Conservation (phyloP, 768 basidiomycete genomes). For the Mrakia blollopis region DNA sequence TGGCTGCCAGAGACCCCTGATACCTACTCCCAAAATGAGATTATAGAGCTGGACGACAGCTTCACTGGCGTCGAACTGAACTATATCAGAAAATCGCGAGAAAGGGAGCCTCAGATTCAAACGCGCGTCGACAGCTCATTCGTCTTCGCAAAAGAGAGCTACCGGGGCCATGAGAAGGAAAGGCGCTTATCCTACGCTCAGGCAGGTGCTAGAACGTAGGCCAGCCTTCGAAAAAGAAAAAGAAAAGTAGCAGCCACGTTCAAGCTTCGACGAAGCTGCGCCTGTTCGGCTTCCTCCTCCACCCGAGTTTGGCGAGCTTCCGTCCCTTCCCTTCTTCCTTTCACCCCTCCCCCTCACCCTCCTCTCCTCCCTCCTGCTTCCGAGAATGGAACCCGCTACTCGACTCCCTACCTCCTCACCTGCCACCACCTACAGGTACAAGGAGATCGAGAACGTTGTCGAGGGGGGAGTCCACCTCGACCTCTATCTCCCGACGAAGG, state of each 20-base stretch:
- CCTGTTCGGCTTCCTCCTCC: neutral
- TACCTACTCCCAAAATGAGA: too few species aligned
- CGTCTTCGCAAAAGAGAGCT: too few species aligned
- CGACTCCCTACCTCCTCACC: conserved; percentile 3
- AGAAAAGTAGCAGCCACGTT: neutral
- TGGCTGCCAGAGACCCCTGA: too few species aligned
- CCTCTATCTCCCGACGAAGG: conserved; percentile 3
- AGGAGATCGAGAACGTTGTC: neutral
- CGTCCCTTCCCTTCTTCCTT: neutral
- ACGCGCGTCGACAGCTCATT: too few species aligned
- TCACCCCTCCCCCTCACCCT: neutral
- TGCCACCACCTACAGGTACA: neutral
- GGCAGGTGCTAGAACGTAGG: too few species aligned
- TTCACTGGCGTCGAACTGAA: neutral
- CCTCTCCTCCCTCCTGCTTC: neutral
- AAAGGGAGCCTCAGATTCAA: neutral
- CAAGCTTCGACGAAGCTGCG: neutral
- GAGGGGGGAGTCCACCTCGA: conserved; percentile 14
- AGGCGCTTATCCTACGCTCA: neutral
- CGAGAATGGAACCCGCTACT: neutral
- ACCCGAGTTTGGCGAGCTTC: neutral
- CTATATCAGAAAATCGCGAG: too few species aligned
- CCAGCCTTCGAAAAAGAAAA: too few species aligned
- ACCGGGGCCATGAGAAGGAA: too few species aligned
- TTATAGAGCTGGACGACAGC: too few species aligned